These are phyloP conservation scores for Penicillium sp. DNA, from an alignment of 2,329 filamentous ascomycete genomes.

Conservation along the genomic window DNA sequence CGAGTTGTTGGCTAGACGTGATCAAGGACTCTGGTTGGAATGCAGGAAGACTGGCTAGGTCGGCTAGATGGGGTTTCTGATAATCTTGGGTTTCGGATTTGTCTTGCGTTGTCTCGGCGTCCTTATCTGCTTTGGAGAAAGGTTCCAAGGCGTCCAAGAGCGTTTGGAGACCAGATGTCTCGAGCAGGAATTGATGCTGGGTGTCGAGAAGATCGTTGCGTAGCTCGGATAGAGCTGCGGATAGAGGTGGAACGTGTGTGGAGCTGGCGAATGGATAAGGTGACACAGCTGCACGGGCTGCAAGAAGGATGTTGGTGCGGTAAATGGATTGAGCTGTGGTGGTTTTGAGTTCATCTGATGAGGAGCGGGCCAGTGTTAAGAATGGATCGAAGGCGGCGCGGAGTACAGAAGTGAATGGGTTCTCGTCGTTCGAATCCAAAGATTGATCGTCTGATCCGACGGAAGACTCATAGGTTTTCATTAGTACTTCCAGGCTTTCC, in stretches of 20 bases:
- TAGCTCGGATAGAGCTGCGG: conserved; percentile 49
- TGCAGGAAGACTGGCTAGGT: conserved; percentile 54
- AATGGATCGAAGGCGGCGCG: conserved; percentile 83
- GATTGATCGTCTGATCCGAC: conserved; percentile 50
- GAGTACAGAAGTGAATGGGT: conserved; percentile 72
- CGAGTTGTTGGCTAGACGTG: conserved; percentile 70
- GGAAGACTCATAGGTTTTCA: conserved; percentile 85
- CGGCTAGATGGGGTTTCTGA: conserved; percentile 52
- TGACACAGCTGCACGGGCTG: conserved; percentile 39
- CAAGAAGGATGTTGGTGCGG: conserved; percentile 48
- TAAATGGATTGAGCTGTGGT: conserved; percentile 50
- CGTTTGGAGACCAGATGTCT: conserved; percentile 68
- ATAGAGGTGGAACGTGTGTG: conserved; percentile 58
- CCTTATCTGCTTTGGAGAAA: conserved; percentile 29
- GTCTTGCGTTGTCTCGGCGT: conserved; percentile 8
- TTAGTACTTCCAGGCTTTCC: conserved; percentile 71
- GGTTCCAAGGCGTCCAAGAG: conserved; percentile 60
- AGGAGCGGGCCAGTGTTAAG: conserved; percentile 62
- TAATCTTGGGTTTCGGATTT: conserved; percentile 24
- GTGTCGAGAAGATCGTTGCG: conserved; percentile 59
- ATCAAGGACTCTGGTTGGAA: conserved; percentile 63
- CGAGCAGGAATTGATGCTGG: conserved; percentile 71
- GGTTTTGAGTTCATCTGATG: conserved; percentile 43
- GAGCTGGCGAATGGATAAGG: conserved; percentile 61
- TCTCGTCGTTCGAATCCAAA: conserved; percentile 57